Base-by-base conservation (phyloP, 768 basidiomycete genomes). In the Lactarius psammicola region DNA sequence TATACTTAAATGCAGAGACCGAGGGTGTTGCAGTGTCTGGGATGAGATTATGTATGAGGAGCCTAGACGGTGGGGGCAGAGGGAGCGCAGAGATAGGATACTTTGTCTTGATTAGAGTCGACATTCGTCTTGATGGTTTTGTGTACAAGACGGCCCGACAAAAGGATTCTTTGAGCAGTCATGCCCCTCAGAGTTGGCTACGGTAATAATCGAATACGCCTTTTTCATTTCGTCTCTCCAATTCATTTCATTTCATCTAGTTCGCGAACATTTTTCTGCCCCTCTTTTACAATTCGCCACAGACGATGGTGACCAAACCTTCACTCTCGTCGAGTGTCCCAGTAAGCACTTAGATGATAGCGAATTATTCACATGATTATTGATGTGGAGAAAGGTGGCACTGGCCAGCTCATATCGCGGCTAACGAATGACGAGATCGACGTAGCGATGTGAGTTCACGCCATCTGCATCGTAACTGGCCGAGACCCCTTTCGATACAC, bases 231-330 rank as follows among this genome's bases (percentile, higher is more conserved):
- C 17, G 10, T 36, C 7, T 26, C 13, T 30, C 5, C 31, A 28
- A 23, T 34, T 17, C 15, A 13, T 59, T n/a, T 60, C 60, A 31
- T 15, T 36, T 42, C 44, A 7, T 13, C 23, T 51, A 90, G 90
- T 94, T 57, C 81, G 89, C 36, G 92, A 94, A 73, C 95, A 97
- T 75, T 98, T 98, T 77, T 92, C 90, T 18, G 90, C 92, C 1
- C 96, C 96, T 0, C 80, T 99, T 18, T 84, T 98, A 2, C 95
- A 96, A 73, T 92, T 88, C 72, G 86, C 87, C 2, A 85, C 84
- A 28, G 78, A 75, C 10, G 92, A 96, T 71, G 78, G 81, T 26
- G 85, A 84, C 6, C 78, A 84, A 74, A 89, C 91, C 0, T 94
- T 98, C 74, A 85, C 83, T 5, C 81, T 98, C 8, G 85, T 95